Percentiles rank a stretch among this genome's conserved stretches.
phyloP scores from a whole-genome alignment of 306 rosid genomes.

The Trichosanthes cucumerina region DNA sequence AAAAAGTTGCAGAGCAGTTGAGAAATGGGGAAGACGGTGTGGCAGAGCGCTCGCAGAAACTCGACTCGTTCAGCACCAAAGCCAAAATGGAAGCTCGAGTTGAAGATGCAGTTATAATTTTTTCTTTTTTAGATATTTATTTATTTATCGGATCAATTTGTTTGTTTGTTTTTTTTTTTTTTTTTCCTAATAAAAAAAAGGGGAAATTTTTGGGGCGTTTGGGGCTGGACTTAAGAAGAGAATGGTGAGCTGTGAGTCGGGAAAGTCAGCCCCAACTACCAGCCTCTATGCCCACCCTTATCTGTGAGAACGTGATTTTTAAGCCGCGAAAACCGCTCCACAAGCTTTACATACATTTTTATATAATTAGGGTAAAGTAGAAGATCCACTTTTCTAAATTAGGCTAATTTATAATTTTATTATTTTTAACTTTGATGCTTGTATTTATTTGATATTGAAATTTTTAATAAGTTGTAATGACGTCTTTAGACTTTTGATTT shows the following conservation, averaged over 20 bases:
- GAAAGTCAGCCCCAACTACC: constrained; percentile 2
- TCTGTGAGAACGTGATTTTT: neutral
- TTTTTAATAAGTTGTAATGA: neutral
- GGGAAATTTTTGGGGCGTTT: neutral
- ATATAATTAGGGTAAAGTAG: neutral
- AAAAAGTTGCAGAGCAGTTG: constrained; percentile 4
- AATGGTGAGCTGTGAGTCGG: neutral
- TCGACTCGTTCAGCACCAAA: constrained; percentile 15
- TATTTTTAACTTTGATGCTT: neutral
- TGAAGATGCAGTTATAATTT: constrained; percentile 10
- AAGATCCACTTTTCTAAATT: neutral
- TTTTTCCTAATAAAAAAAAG: neutral
- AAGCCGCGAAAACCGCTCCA: neutral
- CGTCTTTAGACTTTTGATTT: too few relatives aligned
- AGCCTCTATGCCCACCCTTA: neutral
- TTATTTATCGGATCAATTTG: neutral
- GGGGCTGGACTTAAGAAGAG: neutral
- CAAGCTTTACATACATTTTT: too few relatives aligned
- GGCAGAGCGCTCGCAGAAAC: constrained; percentile 5
- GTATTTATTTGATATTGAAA: too few relatives aligned
- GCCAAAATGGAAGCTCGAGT: constrained; percentile 9
- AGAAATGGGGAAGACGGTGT: neutral
- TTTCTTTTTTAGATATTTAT: neutral
- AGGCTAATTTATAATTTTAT: neutral
- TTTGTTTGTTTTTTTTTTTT: too few relatives aligned